A percentile compares a stretch with the other conserved stretches of the same genome.
These are phyloP conservation scores for Protomyces inouyei DNA, from an alignment of 1,139 yeast species.

Conservation along the genomic window DNA sequence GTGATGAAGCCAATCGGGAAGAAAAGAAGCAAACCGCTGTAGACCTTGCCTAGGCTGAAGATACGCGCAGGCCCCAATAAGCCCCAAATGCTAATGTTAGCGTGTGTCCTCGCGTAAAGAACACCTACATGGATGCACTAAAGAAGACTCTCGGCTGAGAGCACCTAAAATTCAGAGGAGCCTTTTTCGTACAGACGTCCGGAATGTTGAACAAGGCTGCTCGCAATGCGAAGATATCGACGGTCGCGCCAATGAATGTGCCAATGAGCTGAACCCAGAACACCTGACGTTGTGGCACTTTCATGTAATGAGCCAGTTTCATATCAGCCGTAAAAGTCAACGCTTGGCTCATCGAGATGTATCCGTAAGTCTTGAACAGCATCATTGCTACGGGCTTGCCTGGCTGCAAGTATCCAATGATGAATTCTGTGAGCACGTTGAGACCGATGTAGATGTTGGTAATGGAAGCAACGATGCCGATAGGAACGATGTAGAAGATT, in stretches of 20 bases:
- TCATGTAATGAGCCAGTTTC: slow-evolving; percentile 60
- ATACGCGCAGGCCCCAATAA: slow-evolving; percentile 55
- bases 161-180: slow-evolving; percentile 38
- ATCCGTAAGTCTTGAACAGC: slow-evolving; percentile 58
- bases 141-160: slow-evolving; percentile 45
- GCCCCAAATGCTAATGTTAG: slow-evolving; percentile 44
- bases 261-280: slow-evolving; percentile 51
- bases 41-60: slow-evolving; percentile 36
- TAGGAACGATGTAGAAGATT: slow-evolving; percentile 30
- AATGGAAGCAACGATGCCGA: slow-evolving; percentile 30
- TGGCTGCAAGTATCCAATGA: slow-evolving; percentile 60
- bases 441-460: slow-evolving; percentile 48
- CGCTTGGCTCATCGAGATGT: slow-evolving; percentile 56
- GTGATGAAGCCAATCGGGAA: slow-evolving; percentile 53
- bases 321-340: slow-evolving; percentile 53
- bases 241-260: slow-evolving; percentile 38
- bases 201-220: slow-evolving; percentile 49
- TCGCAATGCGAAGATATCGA: slow-evolving; percentile 51
- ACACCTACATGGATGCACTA: slow-evolving; percentile 43
- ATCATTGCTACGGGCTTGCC: slow-evolving; percentile 60
- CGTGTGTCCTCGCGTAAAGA: neutral
- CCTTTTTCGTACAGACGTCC: slow-evolving; percentile 38
- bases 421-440: slow-evolving; percentile 57
- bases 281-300: slow-evolving; percentile 57
- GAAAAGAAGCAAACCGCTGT: slow-evolving; percentile 39